Base-by-base conservation (phyloP, 164 flowering plant genomes). In the Vitis labrusca region DNA sequence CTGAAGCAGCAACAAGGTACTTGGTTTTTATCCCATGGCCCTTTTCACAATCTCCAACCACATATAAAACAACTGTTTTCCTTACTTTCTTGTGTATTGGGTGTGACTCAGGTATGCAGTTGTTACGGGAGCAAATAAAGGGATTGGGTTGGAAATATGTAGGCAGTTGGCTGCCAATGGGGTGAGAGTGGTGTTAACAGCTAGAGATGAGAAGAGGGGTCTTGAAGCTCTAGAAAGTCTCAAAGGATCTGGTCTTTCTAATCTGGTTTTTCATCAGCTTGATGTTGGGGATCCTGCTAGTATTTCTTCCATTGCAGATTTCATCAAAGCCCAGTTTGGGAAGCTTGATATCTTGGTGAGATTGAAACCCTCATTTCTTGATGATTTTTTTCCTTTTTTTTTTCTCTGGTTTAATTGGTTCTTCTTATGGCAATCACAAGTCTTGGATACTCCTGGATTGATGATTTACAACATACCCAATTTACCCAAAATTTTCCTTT, bases 291-390 rank as follows among this genome's bases (percentile, higher is more conserved):
- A 85, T 48, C 32, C 61, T 4, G 58, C 72, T 12, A 80, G 77
- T 61, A 37, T 81, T 57, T 68, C 75, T 65, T 15, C 77, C 23
- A 62, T 85, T 12, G 84, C 80, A 23, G 78, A 74, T 12, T 85
- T 83, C 56, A 59, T 82, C 63, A 74, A 65, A 37, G 15, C 75
- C 59, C 64, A 77, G 37, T 82, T 80, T 66, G 84, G 86, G 19
- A 85, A 68, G 51, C 88, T 85, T 67, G 88, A 85, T 73, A 82
- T 85, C 30, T 63, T 79, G 80, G 85, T 81, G 78, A 27, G 17
- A 11, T 10, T 13, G 47, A 66, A 53, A 48, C 13, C 50, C 12
- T 1, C 50, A 14, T 48, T 23, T n/a, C 11, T 14, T 44, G 37
- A 14, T 14, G 14, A 0, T 0, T 65, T 6, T 29, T 13, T 27